phyloP scores from a whole-genome alignment of 768 basidiomycete species.

The Rhizopogon rudus region DNA sequence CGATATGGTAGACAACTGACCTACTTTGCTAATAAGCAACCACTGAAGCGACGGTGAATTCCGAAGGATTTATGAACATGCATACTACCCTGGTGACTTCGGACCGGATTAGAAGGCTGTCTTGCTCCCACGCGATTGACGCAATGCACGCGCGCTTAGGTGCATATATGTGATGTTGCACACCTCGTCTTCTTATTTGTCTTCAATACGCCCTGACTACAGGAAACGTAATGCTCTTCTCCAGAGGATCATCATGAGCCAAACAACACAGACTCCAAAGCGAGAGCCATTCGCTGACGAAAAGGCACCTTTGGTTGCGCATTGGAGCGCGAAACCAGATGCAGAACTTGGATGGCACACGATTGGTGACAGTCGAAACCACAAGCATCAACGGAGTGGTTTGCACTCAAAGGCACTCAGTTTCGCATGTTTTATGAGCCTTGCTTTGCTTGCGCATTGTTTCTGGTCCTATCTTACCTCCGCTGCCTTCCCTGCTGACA shows the following conservation, averaged over 20 bases:
- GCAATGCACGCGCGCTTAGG: not conserved
- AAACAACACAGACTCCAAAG: not conserved
- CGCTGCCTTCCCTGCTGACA: not conserved
- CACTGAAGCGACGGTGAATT: not conserved
- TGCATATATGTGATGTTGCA: not conserved
- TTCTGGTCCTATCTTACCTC: conserved; percentile 2
- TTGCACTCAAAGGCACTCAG: not conserved
- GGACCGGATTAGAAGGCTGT: not conserved
- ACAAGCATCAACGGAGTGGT: not conserved
- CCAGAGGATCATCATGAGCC: conserved; percentile 1
- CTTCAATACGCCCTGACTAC: conserved; percentile 4
- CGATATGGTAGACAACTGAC: not conserved
- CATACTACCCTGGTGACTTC: not conserved
- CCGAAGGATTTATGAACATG: not conserved
- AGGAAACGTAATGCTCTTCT: conserved; percentile 6
- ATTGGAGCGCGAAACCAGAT: conserved; percentile 3
- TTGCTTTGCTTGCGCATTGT: conserved; percentile 3
- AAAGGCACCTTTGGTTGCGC: not conserved
- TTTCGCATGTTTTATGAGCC: conserved; percentile 6
- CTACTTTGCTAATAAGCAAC: not conserved
- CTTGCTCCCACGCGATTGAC: not conserved
- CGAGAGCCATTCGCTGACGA: conserved; percentile 1
- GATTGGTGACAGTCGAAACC: not conserved
- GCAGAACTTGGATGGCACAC: conserved; percentile 4
- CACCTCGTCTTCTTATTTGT: conserved; percentile 1